A percentile compares a stretch with the other conserved stretches of the same genome.
phyloP scores from a whole-genome alignment of 73 alveolate species.

The Blepharisma stoltei region DNA sequence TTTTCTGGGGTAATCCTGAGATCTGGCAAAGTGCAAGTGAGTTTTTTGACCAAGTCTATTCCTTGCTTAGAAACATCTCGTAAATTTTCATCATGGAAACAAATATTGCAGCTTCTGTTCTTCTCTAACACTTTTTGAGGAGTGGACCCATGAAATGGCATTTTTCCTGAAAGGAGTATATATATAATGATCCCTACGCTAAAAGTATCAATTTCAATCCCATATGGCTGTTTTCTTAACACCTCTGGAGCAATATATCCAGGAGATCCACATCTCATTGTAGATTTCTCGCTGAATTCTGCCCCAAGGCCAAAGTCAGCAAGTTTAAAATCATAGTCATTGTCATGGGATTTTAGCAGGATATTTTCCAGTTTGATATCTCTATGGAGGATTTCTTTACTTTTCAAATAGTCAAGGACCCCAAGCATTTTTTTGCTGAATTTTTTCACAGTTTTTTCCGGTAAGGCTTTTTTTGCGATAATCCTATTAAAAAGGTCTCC shows the following conservation, averaged over 20 bases:
- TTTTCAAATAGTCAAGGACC: slow-evolving; percentile 48
- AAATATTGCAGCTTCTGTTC: no score
- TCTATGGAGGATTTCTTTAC: slow-evolving; percentile 56
- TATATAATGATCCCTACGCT: slow-evolving; percentile 63
- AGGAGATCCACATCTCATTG: slow-evolving; percentile 53
- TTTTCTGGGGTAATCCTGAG: no score
- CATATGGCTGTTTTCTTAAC: slow-evolving; percentile 52
- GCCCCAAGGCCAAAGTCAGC: slow-evolving; percentile 62
- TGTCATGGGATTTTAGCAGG: slow-evolving; percentile 47
- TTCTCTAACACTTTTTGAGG: no score
- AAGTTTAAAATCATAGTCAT: slow-evolving; percentile 51
- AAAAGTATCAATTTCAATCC: slow-evolving; percentile 57
- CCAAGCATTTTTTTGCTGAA: background rate
- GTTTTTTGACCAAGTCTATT: no score
- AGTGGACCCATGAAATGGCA: slow-evolving; percentile 37
- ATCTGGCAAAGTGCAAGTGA: no score
- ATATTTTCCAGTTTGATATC: slow-evolving; percentile 73
- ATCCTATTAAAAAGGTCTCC: slow-evolving; percentile 47
- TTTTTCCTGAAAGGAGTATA: slow-evolving; percentile 56
- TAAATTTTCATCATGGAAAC: no score
- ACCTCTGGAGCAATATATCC: slow-evolving; percentile 83
- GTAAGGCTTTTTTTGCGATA: no score
- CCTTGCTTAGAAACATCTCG: no score
- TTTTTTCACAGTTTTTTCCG: no score
- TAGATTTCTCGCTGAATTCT: slow-evolving; percentile 27